A percentile compares a stretch with the other conserved stretches of the same genome.
phyloP scores from a whole-genome alignment of 1,284 basidiomycete genomes.

The Boletus calvinii region DNA sequence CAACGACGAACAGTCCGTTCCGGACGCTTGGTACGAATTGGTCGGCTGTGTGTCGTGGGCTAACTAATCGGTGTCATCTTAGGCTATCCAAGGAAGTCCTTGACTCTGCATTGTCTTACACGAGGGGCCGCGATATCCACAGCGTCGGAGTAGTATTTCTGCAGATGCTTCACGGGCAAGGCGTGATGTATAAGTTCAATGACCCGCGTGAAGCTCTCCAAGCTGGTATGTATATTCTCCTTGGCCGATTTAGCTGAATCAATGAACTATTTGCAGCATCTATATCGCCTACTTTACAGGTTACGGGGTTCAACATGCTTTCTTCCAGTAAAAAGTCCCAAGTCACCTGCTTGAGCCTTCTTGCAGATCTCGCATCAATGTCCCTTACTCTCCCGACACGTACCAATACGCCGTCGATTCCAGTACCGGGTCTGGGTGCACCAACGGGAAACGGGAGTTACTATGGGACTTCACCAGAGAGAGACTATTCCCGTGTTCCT shows the following conservation, averaged over 20 bases:
- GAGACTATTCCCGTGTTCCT: constrained; percentile 51
- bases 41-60: background rate
- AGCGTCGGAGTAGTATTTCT: constrained; percentile 69
- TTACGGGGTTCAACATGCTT: constrained; percentile 57
- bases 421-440: constrained; percentile 31
- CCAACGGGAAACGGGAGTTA: constrained; percentile 41
- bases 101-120: constrained; percentile 69
- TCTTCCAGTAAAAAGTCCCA: constrained; percentile 53
- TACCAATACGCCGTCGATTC: constrained; percentile 25
- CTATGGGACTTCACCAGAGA: constrained; percentile 57
- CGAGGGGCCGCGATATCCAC: constrained; percentile 70
- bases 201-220: constrained; percentile 47
- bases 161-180: constrained; percentile 73
- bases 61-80: background rate
- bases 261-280: constrained; percentile 38
- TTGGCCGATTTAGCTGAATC: background rate
- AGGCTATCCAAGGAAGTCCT: constrained; percentile 69
- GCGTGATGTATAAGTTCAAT: constrained; percentile 51
- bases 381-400: constrained; percentile 17
- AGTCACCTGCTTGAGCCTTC: constrained; percentile 48
- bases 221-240: constrained; percentile 35
- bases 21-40: constrained; percentile 58
- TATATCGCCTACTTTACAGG: constrained; percentile 49
- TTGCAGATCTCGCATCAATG: constrained; percentile 39
- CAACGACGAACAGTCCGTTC: constrained; percentile 42